Evolutionary conservation across 495 filamentous ascomycete genomes (phyloP), one percentile per base, ranked within the genome.

Genomic region (Acidomyces sp.): DNA sequence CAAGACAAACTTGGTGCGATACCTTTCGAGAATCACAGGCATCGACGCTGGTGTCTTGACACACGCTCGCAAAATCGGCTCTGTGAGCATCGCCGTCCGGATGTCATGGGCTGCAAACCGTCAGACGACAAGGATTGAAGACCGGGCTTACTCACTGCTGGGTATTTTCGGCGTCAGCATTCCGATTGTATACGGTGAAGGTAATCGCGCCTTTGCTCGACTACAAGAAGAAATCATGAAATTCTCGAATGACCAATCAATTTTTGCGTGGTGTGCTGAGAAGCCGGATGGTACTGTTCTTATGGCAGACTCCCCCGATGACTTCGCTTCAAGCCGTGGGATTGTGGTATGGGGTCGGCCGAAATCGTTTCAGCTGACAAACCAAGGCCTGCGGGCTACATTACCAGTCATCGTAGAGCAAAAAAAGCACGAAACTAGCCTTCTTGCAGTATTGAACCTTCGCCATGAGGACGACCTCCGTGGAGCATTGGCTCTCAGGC

Each of bases 131-230:
- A 34, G 29, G 13, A 12, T 39, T 5, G 59, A 62, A 39, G 59
- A 62, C 34, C 45, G 41, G 16, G 59, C 59, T 3, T 62, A 61
- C 34, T 54, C 37, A 23, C 46, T 62, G 2, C 28, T 62, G 6
- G 59, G 59, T n/a, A 25, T 62, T 13, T 58, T 61, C 37, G 41
- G 40, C 12, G 38, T 62, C 25, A 61, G 52, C 37, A 61, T 62
- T 49, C 45, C 58, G 1, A 39, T 62, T 23, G 37, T 61, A 10
- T 64, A 64, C 35, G 61, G 61, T 11, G 61, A 64, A 24, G 58
- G 56, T 2, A 24, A 35, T 21, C 51, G 49, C 9, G 53, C 59
- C 17, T 56, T 61, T 31, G 39, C 33, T 35, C 31, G 61, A 32
- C 42, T 52, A 21, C 51, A 59, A 41, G 29, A 45, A 36, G 56